phyloP scores from a whole-genome alignment of 352 stramenopile species.

The Hyaloperonospora brassicae region DNA sequence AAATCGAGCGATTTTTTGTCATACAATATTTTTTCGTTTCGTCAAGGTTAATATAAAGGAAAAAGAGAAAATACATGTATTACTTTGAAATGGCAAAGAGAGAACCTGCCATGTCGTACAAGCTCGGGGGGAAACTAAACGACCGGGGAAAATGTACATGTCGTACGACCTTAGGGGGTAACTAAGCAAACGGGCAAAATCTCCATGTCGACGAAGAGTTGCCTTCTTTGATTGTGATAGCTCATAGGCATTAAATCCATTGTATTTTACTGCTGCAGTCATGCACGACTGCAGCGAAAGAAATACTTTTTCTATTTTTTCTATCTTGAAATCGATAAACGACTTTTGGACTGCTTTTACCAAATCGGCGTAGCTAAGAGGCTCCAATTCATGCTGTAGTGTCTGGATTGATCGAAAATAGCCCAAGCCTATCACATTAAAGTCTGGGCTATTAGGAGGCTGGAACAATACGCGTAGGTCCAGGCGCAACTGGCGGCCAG shows the following conservation, averaged over 20 bases:
- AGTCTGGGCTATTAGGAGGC: slow-evolving; percentile 21
- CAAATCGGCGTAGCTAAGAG: neutral
- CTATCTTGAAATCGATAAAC: neutral
- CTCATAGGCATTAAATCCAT: neutral
- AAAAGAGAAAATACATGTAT: too few relatives aligned
- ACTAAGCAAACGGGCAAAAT: neutral
- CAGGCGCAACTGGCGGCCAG: neutral
- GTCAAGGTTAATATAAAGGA: too few relatives aligned
- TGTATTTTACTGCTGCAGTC: neutral
- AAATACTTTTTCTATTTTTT: neutral
- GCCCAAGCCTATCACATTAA: slow-evolving; percentile 24
- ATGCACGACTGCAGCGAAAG: neutral
- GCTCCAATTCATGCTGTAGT: slow-evolving; percentile 6
- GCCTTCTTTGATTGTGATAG: neutral
- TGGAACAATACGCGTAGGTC: slow-evolving; percentile 19
- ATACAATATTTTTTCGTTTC: too few relatives aligned
- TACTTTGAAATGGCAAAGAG: too few relatives aligned
- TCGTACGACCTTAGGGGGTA: too few relatives aligned
- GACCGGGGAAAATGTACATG: too few relatives aligned
- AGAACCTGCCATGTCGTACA: too few relatives aligned
- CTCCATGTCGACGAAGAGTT: neutral
- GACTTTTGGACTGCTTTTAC: neutral
- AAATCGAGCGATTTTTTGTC: too few relatives aligned
- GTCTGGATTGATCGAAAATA: slow-evolving; percentile 23
- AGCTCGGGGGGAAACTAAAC: too few relatives aligned